phyloP scores from a whole-genome alignment of 2,329 filamentous ascomycete species.

The Arachnopeziza araneosa region DNA sequence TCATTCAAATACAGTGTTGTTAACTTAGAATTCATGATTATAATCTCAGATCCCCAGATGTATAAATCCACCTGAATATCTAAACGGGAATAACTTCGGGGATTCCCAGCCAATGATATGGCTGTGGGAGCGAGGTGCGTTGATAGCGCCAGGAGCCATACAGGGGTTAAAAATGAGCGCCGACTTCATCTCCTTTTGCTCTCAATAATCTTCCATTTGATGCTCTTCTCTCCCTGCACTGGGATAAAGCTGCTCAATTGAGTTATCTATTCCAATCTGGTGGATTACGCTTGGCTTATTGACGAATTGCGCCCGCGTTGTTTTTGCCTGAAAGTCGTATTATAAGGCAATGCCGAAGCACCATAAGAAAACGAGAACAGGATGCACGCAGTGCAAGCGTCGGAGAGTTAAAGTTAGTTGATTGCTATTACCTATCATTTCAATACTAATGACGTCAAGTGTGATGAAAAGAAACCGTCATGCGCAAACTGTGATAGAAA shows the following conservation, averaged over 20 bases:
- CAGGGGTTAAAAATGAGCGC: no score
- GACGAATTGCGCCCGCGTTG: no score
- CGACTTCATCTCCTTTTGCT: background rate
- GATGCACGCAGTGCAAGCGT: conserved; percentile 15
- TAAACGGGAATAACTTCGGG: no score
- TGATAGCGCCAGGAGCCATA: background rate
- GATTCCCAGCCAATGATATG: background rate
- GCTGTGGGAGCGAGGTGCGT: background rate
- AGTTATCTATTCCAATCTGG: background rate
- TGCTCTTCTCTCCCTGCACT: background rate
- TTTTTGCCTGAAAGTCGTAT: no score
- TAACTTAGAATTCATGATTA: no score
- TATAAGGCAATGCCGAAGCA: background rate
- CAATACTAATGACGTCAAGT: conserved; percentile 3
- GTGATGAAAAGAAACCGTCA: conserved; percentile 14
- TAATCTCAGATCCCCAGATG: no score
- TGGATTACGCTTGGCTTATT: background rate
- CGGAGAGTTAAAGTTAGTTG: conserved; percentile 11
- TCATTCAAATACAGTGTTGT: no score
- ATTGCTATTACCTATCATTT: background rate
- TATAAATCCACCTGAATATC: no score
- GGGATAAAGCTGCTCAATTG: background rate
- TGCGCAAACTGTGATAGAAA: conserved; percentile 11
- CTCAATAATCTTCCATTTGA: background rate
- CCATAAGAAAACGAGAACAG: conserved; percentile 11